Percentiles rank a stretch among this genome's conserved stretches.
phyloP scores from a whole-genome alignment of 164 flowering plant genomes.

The Magnolia changhungtana region DNA sequence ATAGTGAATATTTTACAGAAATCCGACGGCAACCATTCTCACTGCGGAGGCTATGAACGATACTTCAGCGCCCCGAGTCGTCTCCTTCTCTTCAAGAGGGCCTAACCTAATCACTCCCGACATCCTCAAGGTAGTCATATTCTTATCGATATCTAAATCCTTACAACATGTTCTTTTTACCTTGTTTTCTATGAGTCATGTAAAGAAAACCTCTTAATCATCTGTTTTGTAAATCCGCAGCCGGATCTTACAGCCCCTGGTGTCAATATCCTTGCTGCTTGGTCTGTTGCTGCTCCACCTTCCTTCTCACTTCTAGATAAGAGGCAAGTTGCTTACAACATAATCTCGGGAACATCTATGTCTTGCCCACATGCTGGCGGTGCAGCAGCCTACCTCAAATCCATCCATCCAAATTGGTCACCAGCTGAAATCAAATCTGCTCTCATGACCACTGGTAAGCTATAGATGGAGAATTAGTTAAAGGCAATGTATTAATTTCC shows the following conservation, averaged over 20 bases:
- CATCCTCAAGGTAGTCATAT: background rate
- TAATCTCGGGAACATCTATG: constrained; percentile 51
- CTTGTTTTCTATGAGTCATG: background rate
- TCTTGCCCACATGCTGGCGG: constrained; percentile 48
- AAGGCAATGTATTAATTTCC: too few species aligned
- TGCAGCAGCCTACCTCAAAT: constrained; percentile 42
- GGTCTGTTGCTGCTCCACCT: constrained; percentile 31
- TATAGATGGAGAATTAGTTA: too few species aligned
- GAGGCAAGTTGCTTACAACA: constrained; percentile 21
- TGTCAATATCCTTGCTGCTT: constrained; percentile 39
- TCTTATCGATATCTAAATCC: too few species aligned
- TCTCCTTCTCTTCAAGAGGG: constrained; percentile 1
- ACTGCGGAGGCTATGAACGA: too few species aligned
- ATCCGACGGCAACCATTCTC: too few species aligned
- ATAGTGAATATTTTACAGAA: too few species aligned
- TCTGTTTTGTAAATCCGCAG: constrained; percentile 16
- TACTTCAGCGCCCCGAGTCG: background rate
- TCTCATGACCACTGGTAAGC: constrained; percentile 49
- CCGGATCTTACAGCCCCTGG: constrained; percentile 47
- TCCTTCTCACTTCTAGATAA: constrained; percentile 14
- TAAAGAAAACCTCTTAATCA: background rate
- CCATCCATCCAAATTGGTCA: constrained; percentile 45
- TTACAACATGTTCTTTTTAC: background rate
- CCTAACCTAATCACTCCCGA: background rate
- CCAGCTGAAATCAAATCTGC: constrained; percentile 53